These are phyloP conservation scores for Dalbergia oliveri DNA, from an alignment of 306 rosid genomes.

Conservation along the genomic window DNA sequence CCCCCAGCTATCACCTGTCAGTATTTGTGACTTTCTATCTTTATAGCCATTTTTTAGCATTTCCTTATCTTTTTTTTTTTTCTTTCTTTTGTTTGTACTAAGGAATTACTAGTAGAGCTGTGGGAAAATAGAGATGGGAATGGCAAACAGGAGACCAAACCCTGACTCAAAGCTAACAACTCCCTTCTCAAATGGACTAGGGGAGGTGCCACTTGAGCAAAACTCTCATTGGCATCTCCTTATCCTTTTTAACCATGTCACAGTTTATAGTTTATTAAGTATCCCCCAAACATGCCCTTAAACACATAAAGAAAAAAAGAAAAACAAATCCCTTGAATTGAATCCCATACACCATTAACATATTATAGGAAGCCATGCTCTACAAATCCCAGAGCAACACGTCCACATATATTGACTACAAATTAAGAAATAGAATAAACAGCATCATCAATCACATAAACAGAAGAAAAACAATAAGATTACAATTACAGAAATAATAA, in stretches of 20 bases:
- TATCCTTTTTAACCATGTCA: background rate
- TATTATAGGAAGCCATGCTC: background rate
- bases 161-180: too few species aligned
- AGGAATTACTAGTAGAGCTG: too few species aligned
- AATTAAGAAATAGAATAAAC: constrained; percentile 6
- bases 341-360: background rate
- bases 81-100: too few species aligned
- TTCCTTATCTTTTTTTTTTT: background rate
- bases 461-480: background rate
- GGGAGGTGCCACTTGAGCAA: too few species aligned
- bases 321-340: background rate
- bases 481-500: background rate
- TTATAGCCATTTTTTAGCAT: background rate
- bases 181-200: too few species aligned
- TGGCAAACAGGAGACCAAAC: too few species aligned
- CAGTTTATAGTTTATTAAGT: background rate
- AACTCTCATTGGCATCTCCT: background rate
- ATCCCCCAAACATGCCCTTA: background rate
- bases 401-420: background rate
- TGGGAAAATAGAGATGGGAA: too few species aligned
- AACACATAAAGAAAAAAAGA: too few species aligned
- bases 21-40: background rate
- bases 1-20: background rate
- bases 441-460: background rate
- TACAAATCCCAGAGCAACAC: constrained; percentile 32